A percentile compares a stretch with the other conserved stretches of the same genome.
Conservation (phyloP, 768 basidiomycete genomes). For the Hygrocybe coccinea region DNA sequence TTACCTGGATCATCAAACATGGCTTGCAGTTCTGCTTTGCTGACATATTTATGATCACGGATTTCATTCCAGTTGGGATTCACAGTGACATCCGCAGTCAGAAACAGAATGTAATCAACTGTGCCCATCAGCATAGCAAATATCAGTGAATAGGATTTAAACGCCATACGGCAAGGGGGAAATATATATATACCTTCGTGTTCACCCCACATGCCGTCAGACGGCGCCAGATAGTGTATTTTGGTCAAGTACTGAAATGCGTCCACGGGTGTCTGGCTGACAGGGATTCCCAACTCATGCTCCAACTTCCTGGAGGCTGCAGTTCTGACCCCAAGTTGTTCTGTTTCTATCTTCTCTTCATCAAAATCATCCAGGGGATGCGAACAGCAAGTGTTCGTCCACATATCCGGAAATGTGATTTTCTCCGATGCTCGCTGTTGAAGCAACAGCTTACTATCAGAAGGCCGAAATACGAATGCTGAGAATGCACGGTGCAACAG, state of each 20-base stretch:
- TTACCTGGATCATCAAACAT: conserved; percentile 84
- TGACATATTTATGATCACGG: conserved; percentile 83
- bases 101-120: conserved; percentile 98
- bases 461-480: conserved; percentile 91
- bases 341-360: conserved; percentile 68
- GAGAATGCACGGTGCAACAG: conserved; percentile 97
- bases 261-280: conserved; percentile 68
- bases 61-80: conserved; percentile 87
- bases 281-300: conserved; percentile 93
- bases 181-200: conserved; percentile 92
- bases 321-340: conserved; percentile 76
- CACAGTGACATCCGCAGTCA: conserved; percentile 83
- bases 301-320: conserved; percentile 96
- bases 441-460: conserved; percentile 86
- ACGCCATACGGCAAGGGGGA: neutral
- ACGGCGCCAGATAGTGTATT: conserved; percentile 96
- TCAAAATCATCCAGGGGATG: conserved; percentile 93
- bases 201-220: conserved; percentile 91
- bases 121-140: conserved; percentile 1
- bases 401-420: conserved; percentile 99
- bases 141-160: too few species aligned
- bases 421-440: conserved; percentile 97
- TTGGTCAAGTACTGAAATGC: conserved; percentile 91
- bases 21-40: conserved; percentile 78
- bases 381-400: conserved; percentile 99